These are phyloP conservation scores for Syncephalastrum contaminatum DNA, from an alignment of 371 early-diverging fungal genomes.

Conservation along the genomic window DNA sequence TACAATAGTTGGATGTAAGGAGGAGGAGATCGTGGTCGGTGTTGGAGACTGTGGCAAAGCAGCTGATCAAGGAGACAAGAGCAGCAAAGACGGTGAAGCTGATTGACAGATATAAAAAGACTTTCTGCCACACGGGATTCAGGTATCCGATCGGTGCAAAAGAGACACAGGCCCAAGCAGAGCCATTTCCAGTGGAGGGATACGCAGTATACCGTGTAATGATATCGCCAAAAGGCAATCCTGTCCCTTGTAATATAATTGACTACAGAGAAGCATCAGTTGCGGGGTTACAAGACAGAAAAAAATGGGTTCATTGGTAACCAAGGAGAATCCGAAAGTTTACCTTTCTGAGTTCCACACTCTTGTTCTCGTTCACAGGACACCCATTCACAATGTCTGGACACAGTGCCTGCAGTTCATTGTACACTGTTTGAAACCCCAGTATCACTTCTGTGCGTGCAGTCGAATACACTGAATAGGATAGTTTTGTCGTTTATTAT, in stretches of 20 bases:
- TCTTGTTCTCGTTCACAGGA: slow-evolving; percentile 11
- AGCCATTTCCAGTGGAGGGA: slow-evolving; percentile 22
- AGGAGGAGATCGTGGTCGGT: slow-evolving; percentile 44
- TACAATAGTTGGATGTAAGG: slow-evolving; percentile 53
- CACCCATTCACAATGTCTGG: slow-evolving; percentile 14
- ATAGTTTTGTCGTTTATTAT: too few relatives aligned
- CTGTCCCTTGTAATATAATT: slow-evolving; percentile 14
- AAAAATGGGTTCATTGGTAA: neutral
- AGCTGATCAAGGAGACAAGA: slow-evolving; percentile 28
- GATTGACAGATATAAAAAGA: slow-evolving; percentile 44
- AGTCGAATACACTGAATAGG: slow-evolving; percentile 3
- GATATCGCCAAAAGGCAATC: slow-evolving; percentile 39
- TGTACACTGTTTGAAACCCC: slow-evolving; percentile 2
- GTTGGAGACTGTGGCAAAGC: slow-evolving; percentile 40
- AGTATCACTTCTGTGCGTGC: slow-evolving; percentile 10
- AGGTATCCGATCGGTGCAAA: slow-evolving; percentile 51
- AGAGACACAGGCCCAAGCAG: slow-evolving; percentile 35
- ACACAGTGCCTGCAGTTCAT: slow-evolving; percentile 12
- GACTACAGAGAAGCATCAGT: slow-evolving; percentile 6
- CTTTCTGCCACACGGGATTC: slow-evolving; percentile 36
- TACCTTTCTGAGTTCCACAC: slow-evolving; percentile 18
- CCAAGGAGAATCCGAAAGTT: neutral
- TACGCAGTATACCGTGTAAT: slow-evolving; percentile 31
- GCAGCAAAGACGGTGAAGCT: slow-evolving; percentile 33
- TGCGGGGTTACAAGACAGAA: neutral